A percentile compares a stretch with the other conserved stretches of the same genome.
These are phyloP conservation scores for Cryptococcus hybrid DNA, from an alignment of 1,284 basidiomycete species.

Conservation along the genomic window DNA sequence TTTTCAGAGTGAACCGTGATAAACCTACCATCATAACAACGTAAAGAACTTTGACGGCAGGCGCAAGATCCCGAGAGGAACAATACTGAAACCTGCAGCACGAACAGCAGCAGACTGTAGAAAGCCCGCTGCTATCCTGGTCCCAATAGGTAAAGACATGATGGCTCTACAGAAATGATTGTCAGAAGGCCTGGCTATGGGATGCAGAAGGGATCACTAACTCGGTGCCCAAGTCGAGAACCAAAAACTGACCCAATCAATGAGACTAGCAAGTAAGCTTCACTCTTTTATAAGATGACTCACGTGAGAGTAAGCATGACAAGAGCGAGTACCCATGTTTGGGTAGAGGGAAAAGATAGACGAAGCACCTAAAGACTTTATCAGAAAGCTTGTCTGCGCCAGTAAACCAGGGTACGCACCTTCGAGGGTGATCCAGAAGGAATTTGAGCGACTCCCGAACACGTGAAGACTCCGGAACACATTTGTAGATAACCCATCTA, in stretches of 20 bases:
- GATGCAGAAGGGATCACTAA: slow-evolving; percentile 15
- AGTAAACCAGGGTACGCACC: slow-evolving; percentile 44
- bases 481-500: slow-evolving; percentile 72
- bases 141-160: slow-evolving; percentile 66
- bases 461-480: slow-evolving; percentile 61
- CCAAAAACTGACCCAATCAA: slow-evolving; percentile 87
- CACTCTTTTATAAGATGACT: slow-evolving; percentile 25
- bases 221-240: slow-evolving; percentile 81
- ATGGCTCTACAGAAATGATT: slow-evolving; percentile 52
- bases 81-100: slow-evolving; percentile 80
- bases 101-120: slow-evolving; percentile 75
- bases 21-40: slow-evolving; percentile 80
- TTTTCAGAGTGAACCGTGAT: neutral
- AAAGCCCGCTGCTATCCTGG: slow-evolving; percentile 63
- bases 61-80: slow-evolving; percentile 67
- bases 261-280: slow-evolving; percentile 53
- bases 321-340: slow-evolving; percentile 86
- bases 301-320: slow-evolving; percentile 69
- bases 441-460: slow-evolving; percentile 81
- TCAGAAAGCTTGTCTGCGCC: neutral
- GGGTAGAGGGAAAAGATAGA: slow-evolving; percentile 91
- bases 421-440: slow-evolving; percentile 91
- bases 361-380: slow-evolving; percentile 62
- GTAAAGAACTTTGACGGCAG: slow-evolving; percentile 84
- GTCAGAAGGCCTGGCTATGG: neutral